A percentile compares a stretch with the other conserved stretches of the same genome.
Conservation (phyloP, 2,329 filamentous ascomycete species). For the Fusarium paranaense region DNA sequence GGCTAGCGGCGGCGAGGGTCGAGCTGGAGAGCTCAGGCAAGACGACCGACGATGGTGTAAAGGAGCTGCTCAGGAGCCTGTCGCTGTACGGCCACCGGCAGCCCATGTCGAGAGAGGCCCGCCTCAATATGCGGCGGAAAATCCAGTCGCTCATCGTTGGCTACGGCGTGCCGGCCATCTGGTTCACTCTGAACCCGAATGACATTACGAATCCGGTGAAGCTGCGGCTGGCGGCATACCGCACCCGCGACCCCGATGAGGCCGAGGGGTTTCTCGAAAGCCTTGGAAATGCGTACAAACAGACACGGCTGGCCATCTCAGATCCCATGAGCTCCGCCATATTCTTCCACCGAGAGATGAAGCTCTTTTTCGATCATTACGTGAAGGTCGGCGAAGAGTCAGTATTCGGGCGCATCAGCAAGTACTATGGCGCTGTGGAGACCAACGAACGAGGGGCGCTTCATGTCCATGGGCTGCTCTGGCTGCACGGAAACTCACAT, state of each 20-base stretch:
- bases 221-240: not conserved
- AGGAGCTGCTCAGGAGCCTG: not conserved
- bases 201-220: slow-evolving; percentile 4
- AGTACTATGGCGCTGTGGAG: not conserved
- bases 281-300: not conserved
- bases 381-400: not conserved
- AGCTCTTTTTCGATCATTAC: slow-evolving; percentile 6
- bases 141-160: slow-evolving; percentile 1
- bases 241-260: not conserved
- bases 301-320: not conserved
- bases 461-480: slow-evolving; percentile 7
- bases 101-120: not conserved
- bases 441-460: slow-evolving; percentile 10
- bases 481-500: slow-evolving; percentile 6
- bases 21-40: not conserved
- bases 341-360: slow-evolving; percentile 5
- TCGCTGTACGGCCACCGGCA: not conserved
- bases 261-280: not conserved
- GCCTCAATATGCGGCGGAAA: not conserved
- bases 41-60: not conserved
- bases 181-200: slow-evolving; percentile 7
- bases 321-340: slow-evolving; percentile 16
- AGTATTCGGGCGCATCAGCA: not conserved
- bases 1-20: not conserved
- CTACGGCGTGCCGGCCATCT: not conserved